phyloP scores from a whole-genome alignment of 768 basidiomycete genomes.

The Saitozyma sp. region DNA sequence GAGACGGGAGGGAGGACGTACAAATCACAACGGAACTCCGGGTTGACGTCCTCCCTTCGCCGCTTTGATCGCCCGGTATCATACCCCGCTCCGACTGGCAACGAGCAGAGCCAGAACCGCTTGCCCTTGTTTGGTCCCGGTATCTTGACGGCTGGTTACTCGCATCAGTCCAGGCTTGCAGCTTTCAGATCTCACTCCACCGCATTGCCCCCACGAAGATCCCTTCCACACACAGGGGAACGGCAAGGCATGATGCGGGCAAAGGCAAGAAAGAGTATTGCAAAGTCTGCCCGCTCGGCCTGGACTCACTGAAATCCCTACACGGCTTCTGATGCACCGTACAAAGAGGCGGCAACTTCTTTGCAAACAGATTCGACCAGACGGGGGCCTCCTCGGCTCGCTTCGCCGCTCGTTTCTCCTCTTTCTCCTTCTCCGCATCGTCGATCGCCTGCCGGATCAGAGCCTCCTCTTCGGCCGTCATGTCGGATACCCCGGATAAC shows the following conservation, averaged over 20 bases:
- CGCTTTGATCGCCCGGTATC: conserved; percentile 47
- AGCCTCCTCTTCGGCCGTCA: conserved; percentile 28
- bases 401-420: conserved; percentile 21
- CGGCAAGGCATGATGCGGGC: neutral
- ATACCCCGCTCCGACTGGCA: conserved; percentile 52
- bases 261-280: neutral
- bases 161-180: neutral
- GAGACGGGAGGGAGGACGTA: conserved; percentile 19
- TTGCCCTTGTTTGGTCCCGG: conserved; percentile 52
- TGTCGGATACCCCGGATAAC: neutral
- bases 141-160: conserved; percentile 44
- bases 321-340: conserved; percentile 48
- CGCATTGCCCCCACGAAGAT: no score
- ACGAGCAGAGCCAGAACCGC: conserved; percentile 52
- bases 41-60: conserved; percentile 50
- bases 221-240: no score
- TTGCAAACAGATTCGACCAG: conserved; percentile 49
- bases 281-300: no score
- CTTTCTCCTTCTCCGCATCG: conserved; percentile 33
- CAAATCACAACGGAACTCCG: conserved; percentile 50
- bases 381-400: conserved; percentile 38
- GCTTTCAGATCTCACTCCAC: no score
- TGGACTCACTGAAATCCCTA: conserved; percentile 48
- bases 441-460: conserved; percentile 31
- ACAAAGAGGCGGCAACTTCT: conserved; percentile 51